Conservation (phyloP, 2,329 filamentous ascomycete genomes). For the Pseudogymnoascus sp. region DNA sequence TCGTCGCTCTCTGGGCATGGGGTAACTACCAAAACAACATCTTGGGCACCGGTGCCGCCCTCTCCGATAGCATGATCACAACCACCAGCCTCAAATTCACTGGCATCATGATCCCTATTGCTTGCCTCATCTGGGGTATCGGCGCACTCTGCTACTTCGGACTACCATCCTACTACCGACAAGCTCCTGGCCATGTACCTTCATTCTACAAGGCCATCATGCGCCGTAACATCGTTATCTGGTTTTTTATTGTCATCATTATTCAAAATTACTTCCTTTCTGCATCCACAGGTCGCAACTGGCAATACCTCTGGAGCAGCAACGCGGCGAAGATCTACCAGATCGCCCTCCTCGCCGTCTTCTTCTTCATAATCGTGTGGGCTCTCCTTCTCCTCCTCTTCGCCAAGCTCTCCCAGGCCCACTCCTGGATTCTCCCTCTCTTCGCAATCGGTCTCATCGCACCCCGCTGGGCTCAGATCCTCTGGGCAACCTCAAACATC, state of each 20-base stretch:
- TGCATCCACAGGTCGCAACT: constrained; percentile 61
- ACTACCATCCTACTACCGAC: constrained; percentile 62
- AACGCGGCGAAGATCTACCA: constrained; percentile 47
- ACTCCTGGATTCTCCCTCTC: constrained; percentile 61
- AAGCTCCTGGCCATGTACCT: constrained; percentile 56
- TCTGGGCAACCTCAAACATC: constrained; percentile 57
- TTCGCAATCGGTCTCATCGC: constrained; percentile 62
- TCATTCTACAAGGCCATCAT: constrained; percentile 58
- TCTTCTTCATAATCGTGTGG: constrained; percentile 54
- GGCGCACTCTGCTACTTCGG: constrained; percentile 52
- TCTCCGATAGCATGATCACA: constrained; percentile 34
- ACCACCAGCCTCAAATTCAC: constrained; percentile 14
- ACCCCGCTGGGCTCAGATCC: constrained; percentile 62
- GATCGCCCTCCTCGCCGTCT: constrained; percentile 49
- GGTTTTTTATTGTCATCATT: constrained; percentile 59
- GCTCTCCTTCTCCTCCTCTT: constrained; percentile 45
- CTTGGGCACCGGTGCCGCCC: constrained; percentile 22
- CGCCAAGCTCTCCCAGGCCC: constrained; percentile 49
- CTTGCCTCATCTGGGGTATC: constrained; percentile 50
- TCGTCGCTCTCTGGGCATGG: constrained; percentile 62
- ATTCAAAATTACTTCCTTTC: constrained; percentile 64
- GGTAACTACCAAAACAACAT: constrained; percentile 46
- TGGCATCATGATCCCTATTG: constrained; percentile 52
- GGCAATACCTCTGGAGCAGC: constrained; percentile 40
- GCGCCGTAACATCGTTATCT: constrained; percentile 58